Base-by-base conservation (phyloP, 2,329 filamentous ascomycete genomes). In the Harringtonia aguacate region DNA sequence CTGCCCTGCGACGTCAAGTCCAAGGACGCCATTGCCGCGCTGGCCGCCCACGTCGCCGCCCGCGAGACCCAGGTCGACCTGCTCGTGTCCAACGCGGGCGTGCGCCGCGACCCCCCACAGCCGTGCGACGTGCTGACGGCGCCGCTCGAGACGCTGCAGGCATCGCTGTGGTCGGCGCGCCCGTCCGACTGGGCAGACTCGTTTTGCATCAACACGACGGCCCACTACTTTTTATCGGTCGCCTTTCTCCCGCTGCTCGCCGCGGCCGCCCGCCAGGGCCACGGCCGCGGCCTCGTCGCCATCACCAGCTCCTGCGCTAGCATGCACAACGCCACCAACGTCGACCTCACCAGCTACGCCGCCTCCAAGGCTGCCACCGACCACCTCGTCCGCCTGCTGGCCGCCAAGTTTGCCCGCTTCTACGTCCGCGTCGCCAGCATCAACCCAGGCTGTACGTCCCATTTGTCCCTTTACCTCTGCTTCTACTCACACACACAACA, bases 131-230 rank as follows among this genome's bases (percentile, higher is more conserved):
- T 51, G n/a, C 36, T 48, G 21, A 39, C 24, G 7, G 47, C 49
- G 9, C 35, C 47, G 5, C 39, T 51, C 18, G 43, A 29, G 2
- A 43, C 44, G 39, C 47, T 51, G 34, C 47, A 51, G 52, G 56
- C 48, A 56, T 74, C 44, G 77, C 79, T 58, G 67, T 85, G 24
- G 92, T 88, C 64, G 41, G 69, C 73, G 35, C 70, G 81, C 45
- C 54, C 60, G 1, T 58, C 63, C 3, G 75, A 65, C 0, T 69
- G 84, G 45, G 76, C 85, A 29, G 76, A 82, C 34, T 76, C 77
- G 0, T 89, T 84, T 66, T 75, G 77, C 46, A 86, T 84, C 18
- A 88, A 94, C 51, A 84, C 89, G 12, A 76, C 85, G 28, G 75
- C 73, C 47, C 69, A 79, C 45, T 84, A 77, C 65, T 84, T 81